phyloP scores from a whole-genome alignment of 1,284 basidiomycete species.

The Rhodotorula sp. region DNA sequence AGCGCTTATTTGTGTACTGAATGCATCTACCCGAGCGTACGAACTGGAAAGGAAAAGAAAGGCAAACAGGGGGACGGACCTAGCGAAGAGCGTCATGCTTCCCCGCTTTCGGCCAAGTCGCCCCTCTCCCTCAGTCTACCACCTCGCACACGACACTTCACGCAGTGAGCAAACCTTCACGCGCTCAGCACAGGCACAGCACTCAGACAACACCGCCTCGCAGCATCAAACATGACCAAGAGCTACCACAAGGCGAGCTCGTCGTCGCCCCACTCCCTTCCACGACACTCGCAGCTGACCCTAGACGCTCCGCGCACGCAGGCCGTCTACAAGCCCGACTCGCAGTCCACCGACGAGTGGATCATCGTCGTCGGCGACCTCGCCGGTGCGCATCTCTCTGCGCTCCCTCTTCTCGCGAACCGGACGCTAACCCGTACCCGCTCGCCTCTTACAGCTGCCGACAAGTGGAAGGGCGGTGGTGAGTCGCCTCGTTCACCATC shows the following conservation, averaged over 20 bases:
- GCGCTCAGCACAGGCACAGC: too few species aligned
- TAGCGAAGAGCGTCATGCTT: too few species aligned
- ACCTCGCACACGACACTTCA: too few species aligned
- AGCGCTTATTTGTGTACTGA: too few species aligned
- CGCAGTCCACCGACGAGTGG: constrained; percentile 51
- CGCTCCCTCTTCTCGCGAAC: too few species aligned
- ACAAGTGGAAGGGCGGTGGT: constrained; percentile 52
- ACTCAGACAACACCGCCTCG: not conserved
- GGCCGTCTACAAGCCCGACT: constrained; percentile 49
- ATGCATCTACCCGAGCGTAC: too few species aligned
- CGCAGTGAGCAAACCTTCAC: not conserved
- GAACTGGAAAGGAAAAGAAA: too few species aligned
- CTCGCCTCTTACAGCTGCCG: constrained; percentile 20
- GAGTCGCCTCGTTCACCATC: constrained; percentile 8
- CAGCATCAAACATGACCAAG: not conserved
- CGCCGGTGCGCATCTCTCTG: constrained; percentile 29
- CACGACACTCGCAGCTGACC: not conserved
- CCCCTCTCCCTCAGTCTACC: too few species aligned
- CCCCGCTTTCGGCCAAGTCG: too few species aligned
- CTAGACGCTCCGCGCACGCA: not conserved
- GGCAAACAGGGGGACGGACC: too few species aligned
- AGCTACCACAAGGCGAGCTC: constrained; percentile 12
- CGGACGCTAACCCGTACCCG: not conserved
- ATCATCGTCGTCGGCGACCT: constrained; percentile 51
- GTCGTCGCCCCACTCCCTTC: not conserved